Evolutionary conservation across 495 filamentous ascomycete genomes (phyloP).

Genomic region (Aspergillus sparsus): DNA sequence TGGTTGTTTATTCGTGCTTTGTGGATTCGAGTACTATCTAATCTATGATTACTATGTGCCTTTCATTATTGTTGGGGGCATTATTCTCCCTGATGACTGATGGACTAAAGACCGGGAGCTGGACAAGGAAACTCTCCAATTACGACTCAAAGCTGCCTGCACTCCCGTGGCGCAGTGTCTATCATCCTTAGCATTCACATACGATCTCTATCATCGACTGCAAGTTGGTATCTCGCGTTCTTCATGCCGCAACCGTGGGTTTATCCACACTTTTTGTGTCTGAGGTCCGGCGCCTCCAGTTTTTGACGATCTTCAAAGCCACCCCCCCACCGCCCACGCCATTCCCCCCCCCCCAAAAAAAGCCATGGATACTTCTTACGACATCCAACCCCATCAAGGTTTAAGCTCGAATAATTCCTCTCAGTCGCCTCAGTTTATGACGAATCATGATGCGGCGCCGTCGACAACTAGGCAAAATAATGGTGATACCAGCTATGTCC

Average conservation of each 20-base stretch:
- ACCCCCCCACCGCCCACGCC: constrained; percentile 9
- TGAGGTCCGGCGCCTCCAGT: constrained; percentile 18
- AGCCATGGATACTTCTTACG: constrained; percentile 50
- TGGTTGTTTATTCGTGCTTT: too few relatives aligned
- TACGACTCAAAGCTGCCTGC: not conserved
- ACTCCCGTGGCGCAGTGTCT: not conserved
- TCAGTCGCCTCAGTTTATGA: constrained; percentile 25
- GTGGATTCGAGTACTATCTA: too few relatives aligned
- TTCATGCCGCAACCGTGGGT: constrained; percentile 8
- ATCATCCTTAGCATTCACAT: not conserved
- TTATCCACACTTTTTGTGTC: constrained; percentile 4
- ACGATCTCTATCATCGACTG: too few relatives aligned
- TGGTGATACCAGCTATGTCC: constrained; percentile 62
- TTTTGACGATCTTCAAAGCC: not conserved
- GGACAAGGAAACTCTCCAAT: not conserved
- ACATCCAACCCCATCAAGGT: constrained; percentile 53
- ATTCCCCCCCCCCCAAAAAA: not conserved
- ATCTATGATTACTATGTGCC: too few relatives aligned
- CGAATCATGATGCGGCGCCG: constrained; percentile 34
- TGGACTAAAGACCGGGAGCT: not conserved
- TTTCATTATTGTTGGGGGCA: not conserved
- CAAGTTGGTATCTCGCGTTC: not conserved
- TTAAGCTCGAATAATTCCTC: constrained; percentile 32
- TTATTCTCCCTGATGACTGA: not conserved
- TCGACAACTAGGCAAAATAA: constrained; percentile 37